Conservation (phyloP, 2,329 filamentous ascomycete genomes). For the Hirsutella minnesotensis region DNA sequence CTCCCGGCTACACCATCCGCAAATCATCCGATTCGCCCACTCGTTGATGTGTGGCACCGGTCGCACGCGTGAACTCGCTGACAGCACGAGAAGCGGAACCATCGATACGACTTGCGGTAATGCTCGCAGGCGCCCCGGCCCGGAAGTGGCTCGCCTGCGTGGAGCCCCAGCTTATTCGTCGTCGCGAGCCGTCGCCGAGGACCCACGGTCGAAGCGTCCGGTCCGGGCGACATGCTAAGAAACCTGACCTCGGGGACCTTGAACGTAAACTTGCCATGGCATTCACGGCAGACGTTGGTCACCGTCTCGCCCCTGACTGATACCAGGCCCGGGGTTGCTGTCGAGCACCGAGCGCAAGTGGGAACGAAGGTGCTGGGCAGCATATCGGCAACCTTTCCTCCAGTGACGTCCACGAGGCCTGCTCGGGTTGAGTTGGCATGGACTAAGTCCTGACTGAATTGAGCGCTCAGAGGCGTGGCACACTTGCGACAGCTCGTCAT, state of each 20-base stretch:
- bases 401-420: conserved; percentile 66
- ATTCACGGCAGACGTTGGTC: conserved; percentile 66
- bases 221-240: conserved; percentile 47
- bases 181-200: conserved; percentile 28
- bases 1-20: conserved; percentile 68
- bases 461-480: conserved; percentile 35
- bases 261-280: conserved; percentile 70
- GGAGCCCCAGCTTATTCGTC: conserved; percentile 43
- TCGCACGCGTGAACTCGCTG: conserved; percentile 48
- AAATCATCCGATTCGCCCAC: conserved; percentile 77
- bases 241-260: conserved; percentile 70
- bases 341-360: conserved; percentile 67
- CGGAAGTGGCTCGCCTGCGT: conserved; percentile 44
- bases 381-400: conserved; percentile 64
- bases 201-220: not conserved
- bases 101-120: conserved; percentile 47
- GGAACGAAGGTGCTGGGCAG: conserved; percentile 70
- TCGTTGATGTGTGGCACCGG: conserved; percentile 73
- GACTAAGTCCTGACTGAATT: conserved; percentile 56
- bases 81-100: conserved; percentile 57
- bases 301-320: conserved; percentile 63
- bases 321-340: conserved; percentile 52
- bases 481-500: conserved; percentile 47
- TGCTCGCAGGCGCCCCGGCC: conserved; percentile 41
- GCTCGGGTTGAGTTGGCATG: conserved; percentile 63